These are phyloP conservation scores for Fusarium nanum DNA, from an alignment of 2,329 filamentous ascomycete genomes.

Conservation along the genomic window DNA sequence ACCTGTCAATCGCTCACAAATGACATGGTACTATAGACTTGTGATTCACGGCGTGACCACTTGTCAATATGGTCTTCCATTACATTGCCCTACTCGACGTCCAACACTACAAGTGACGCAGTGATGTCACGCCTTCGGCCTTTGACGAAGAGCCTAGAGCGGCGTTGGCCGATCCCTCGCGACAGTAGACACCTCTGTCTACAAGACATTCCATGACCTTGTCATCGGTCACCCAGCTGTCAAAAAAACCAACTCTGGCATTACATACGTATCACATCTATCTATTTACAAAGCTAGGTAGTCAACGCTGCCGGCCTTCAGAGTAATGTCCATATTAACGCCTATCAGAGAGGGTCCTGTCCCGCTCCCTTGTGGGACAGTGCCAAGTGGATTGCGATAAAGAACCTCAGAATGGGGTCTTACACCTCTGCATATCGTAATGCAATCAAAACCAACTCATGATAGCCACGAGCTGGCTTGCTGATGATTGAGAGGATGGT, in stretches of 20 bases:
- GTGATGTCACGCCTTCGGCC: constrained; percentile 29
- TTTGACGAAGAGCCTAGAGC: constrained; percentile 13
- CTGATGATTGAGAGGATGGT: neutral
- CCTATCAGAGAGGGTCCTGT: constrained; percentile 44
- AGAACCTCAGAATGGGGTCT: constrained; percentile 25
- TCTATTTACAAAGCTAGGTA: neutral
- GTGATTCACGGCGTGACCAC: constrained; percentile 31
- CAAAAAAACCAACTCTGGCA: constrained; percentile 2
- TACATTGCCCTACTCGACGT: constrained; percentile 23
- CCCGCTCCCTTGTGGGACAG: constrained; percentile 42
- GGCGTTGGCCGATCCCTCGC: constrained; percentile 18
- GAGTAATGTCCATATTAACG: constrained; percentile 22
- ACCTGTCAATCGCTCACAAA: constrained; percentile 34
- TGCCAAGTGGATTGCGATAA: constrained; percentile 43
- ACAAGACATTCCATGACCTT: constrained; percentile 3
- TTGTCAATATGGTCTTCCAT: constrained; percentile 24
- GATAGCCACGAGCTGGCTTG: neutral
- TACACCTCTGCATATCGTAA: constrained; percentile 38
- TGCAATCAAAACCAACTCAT: neutral
- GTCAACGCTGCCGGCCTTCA: constrained; percentile 18
- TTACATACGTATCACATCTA: constrained; percentile 3
- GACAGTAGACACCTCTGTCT: constrained; percentile 17
- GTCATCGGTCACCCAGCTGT: constrained; percentile 15
- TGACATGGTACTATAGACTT: constrained; percentile 41
- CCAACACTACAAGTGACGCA: constrained; percentile 39